Percentiles rank a stretch among this genome's conserved stretches.
These are phyloP conservation scores for Arachis stenosperma DNA, from an alignment of 306 rosid species.

Conservation along the genomic window DNA sequence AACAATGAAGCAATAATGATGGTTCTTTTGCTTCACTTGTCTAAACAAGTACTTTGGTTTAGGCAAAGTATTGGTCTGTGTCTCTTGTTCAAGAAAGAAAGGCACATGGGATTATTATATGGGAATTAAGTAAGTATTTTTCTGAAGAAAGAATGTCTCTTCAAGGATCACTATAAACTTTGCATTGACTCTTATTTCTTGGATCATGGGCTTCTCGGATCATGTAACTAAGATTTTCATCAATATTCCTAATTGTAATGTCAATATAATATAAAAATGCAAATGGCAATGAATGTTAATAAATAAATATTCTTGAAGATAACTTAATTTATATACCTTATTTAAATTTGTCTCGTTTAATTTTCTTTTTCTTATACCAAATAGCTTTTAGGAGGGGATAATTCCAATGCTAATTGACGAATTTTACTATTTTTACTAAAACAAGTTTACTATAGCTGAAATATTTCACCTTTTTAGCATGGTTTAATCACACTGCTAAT, in stretches of 20 bases:
- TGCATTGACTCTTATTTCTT: conserved; percentile 60
- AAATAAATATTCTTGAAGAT: neutral
- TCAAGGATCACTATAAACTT: conserved; percentile 25
- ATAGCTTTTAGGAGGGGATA: too few species aligned
- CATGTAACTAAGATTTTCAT: conserved; percentile 44
- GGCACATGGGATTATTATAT: conserved; percentile 36
- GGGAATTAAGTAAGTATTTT: conserved; percentile 43
- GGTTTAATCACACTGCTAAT: too few species aligned
- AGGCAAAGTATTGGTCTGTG: conserved; percentile 25
- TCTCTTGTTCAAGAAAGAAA: conserved; percentile 34
- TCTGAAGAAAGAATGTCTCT: conserved; percentile 62
- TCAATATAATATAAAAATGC: neutral
- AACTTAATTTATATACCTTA: too few species aligned
- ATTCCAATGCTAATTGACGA: too few species aligned
- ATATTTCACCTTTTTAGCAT: too few species aligned
- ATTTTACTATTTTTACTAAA: too few species aligned
- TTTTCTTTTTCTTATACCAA: too few species aligned
- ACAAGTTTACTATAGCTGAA: too few species aligned
- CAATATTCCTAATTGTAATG: neutral
- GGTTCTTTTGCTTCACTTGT: neutral
- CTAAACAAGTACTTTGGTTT: neutral
- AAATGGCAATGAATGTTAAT: neutral
- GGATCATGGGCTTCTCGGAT: conserved; percentile 93
- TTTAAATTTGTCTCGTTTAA: too few species aligned
- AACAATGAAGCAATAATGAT: conserved; percentile 2